Percentiles rank a stretch among this genome's conserved stretches.
Evolutionary conservation across 257 asterid genomes (phyloP).

Genomic region (Anisodus tanguticus): DNA sequence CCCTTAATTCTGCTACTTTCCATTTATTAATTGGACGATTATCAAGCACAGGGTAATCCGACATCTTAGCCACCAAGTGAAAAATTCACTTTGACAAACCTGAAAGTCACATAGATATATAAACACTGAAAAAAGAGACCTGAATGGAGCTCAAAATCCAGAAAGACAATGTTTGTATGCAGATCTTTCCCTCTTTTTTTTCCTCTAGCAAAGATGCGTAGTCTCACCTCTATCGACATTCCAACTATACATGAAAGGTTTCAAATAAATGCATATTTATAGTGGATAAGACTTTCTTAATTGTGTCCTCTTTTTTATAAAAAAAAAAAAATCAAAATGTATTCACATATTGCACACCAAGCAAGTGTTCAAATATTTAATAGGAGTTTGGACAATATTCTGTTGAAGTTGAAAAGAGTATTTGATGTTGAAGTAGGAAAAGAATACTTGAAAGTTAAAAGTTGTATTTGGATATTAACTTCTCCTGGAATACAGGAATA

Average conservation of each 20-base stretch:
- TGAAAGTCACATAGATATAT: background rate
- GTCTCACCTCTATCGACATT: background rate
- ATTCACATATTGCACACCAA: background rate
- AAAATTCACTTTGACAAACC: constrained; percentile 14
- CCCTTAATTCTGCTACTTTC: constrained; percentile 49
- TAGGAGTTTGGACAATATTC: background rate
- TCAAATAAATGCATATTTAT: background rate
- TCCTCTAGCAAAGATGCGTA: background rate
- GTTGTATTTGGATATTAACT: background rate
- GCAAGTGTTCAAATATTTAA: background rate
- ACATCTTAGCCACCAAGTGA: constrained; percentile 26
- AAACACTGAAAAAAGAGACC: background rate
- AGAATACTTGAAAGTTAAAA: background rate
- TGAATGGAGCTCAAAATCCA: background rate
- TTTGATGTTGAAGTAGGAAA: background rate
- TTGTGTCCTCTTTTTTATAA: background rate
- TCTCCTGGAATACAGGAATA: background rate
- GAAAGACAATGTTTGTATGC: background rate
- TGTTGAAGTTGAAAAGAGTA: background rate
- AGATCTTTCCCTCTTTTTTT: background rate
- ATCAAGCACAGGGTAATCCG: constrained; percentile 45
- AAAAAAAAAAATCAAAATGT: constrained; percentile 3
- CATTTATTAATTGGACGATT: constrained; percentile 50
- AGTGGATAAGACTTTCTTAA: background rate
- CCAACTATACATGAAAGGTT: background rate